These are phyloP conservation scores for Datura wrightii DNA, from an alignment of 257 asterid species.

Conservation along the genomic window DNA sequence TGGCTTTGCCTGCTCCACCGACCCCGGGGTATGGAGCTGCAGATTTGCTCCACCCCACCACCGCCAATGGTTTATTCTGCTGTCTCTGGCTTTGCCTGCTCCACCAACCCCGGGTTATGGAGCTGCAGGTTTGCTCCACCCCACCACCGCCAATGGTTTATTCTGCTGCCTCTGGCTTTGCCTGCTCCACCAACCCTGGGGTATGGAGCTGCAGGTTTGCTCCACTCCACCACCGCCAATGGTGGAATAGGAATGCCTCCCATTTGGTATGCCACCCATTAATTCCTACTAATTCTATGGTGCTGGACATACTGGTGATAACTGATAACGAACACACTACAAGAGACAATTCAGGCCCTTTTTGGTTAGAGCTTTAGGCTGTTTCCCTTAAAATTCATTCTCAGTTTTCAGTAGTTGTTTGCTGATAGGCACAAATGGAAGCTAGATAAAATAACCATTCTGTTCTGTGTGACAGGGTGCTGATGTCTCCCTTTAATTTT, in stretches of 20 bases:
- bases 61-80: not conserved
- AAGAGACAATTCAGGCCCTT: not conserved
- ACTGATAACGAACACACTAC: not conserved
- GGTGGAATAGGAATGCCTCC: no score
- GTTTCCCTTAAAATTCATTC: not conserved
- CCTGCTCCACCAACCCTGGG: no score
- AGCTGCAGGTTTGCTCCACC: no score
- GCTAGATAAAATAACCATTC: not conserved
- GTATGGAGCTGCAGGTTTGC: no score
- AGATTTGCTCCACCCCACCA: no score
- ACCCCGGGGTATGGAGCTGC: no score
- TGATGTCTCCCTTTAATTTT: not conserved
- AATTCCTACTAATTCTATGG: constrained; percentile 48
- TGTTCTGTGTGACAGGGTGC: constrained; percentile 20
- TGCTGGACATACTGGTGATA: not conserved
- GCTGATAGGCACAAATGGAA: not conserved
- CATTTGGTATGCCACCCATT: no score
- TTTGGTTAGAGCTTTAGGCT: not conserved
- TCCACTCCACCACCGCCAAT: no score
- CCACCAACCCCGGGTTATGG: no score
- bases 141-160: no score
- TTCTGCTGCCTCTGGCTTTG: not conserved
- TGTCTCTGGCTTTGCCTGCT: not conserved
- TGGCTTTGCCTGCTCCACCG: no score
- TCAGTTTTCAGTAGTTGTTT: not conserved